Evolutionary conservation across 2,329 filamentous ascomycete species (phyloP), one percentile per base, ranked within the genome.

Genomic region (Aspergillus pseudotamarii): DNA sequence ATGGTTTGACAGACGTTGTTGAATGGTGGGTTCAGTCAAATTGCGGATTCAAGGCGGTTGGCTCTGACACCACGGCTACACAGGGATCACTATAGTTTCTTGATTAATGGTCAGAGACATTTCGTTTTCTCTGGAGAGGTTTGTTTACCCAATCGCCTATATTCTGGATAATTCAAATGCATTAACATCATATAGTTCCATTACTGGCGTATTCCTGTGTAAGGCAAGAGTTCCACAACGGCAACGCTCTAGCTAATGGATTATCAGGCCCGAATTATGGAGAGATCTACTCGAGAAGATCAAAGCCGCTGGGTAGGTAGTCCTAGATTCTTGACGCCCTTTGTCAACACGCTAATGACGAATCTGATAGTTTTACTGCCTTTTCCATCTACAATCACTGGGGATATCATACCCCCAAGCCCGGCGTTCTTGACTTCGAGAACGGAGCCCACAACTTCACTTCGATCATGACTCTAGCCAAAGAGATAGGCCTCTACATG

Each of bases 381-480:
- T 80, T 83, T 59, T 76, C 80, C 11, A 80, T 83, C 63, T 84
- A 84, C 65, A 76, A 77, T 23, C 79, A 79, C 63, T 84, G 82
- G 82, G 82, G 75, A 0, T 85, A 82, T 65, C 83, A 85, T 65
- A 79, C 76, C 53, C 76, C 81, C 4, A 81, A 78, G 55, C 79
- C 79, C 41, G 65, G 73, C 14, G 80, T 80, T 0, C 69, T 84
- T 6, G 84, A 86, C 71, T 86, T 86, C 65, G 76, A 79, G 58
- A 85, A 76, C 14, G 84, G 82, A 3, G 83, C 84, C 3, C 85
- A 84, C 63, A 79, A 87, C 67, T 83, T 87, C 62, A 82, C 81
- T 5, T 75, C 77, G 10, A 79, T 87, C 46, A 81, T 85, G 58
- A 81, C 84, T 32, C 77, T 86, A 30, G 85, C 85, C 3, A 81